phyloP scores from a whole-genome alignment of 441 rosid genomes.

The Gossypium gossypioides region DNA sequence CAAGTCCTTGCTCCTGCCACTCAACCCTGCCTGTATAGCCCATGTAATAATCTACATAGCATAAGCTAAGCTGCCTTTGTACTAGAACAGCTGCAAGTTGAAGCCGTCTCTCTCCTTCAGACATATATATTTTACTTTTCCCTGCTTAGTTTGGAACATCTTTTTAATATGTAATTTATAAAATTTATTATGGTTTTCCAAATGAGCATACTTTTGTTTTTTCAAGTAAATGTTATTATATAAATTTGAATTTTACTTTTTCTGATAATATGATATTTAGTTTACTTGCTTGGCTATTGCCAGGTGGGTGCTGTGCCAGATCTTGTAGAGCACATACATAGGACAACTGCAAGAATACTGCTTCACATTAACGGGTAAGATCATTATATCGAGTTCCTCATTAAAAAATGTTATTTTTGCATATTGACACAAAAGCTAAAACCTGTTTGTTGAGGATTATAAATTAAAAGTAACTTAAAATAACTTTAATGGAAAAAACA shows the following conservation, averaged over 20 bases:
- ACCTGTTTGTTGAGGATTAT: background rate
- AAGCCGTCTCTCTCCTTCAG: background rate
- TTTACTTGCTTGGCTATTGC: slow-evolving; percentile 12
- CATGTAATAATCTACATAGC: background rate
- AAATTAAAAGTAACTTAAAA: background rate
- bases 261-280: background rate
- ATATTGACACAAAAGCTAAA: background rate
- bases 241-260: background rate
- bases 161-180: background rate
- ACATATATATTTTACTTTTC: background rate
- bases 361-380: slow-evolving; percentile 89
- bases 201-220: background rate
- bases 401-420: background rate
- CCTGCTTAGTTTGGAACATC: background rate
- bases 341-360: slow-evolving; percentile 77
- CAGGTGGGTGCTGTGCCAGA: slow-evolving; percentile 92
- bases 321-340: slow-evolving; percentile 67
- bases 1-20: background rate
- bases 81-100: background rate
- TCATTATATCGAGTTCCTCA: background rate
- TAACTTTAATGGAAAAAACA: background rate
- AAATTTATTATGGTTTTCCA: background rate
- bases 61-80: background rate
- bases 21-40: background rate
- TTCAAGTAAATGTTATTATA: background rate